These are phyloP conservation scores for Emericellopsis atlantica DNA, from an alignment of 2,329 filamentous ascomycete species.

Conservation along the genomic window DNA sequence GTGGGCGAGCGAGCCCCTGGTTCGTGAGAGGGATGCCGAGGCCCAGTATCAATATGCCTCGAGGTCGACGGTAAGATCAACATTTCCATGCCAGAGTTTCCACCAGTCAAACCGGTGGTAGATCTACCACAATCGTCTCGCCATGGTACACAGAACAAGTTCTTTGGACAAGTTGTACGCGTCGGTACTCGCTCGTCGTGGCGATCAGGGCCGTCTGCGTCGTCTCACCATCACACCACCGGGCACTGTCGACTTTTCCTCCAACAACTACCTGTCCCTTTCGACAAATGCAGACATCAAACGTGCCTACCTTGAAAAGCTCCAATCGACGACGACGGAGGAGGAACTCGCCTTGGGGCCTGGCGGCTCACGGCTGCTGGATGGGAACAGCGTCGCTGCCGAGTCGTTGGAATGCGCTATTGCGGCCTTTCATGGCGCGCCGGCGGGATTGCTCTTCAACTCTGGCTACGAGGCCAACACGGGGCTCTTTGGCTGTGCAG, in stretches of 20 bases:
- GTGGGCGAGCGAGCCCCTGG: too few relatives aligned
- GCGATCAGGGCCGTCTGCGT: constrained; percentile 19
- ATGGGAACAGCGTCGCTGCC: constrained; percentile 33
- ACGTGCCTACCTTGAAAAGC: constrained; percentile 45
- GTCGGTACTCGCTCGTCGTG: constrained; percentile 13
- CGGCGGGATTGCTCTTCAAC: constrained; percentile 36
- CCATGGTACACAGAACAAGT: constrained; percentile 2
- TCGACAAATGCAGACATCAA: constrained; percentile 38
- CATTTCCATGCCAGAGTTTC: too few relatives aligned
- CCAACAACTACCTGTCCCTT: constrained; percentile 71
- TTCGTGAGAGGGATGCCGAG: too few relatives aligned
- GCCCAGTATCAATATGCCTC: too few relatives aligned
- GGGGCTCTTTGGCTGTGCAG: constrained; percentile 47
- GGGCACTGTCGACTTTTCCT: constrained; percentile 63
- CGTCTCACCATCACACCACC: constrained; percentile 45
- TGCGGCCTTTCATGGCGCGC: constrained; percentile 31
- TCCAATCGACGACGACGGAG: not conserved
- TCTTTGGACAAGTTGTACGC: constrained; percentile 14
- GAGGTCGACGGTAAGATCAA: too few relatives aligned
- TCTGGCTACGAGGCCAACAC: constrained; percentile 56
- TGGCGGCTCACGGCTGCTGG: constrained; percentile 38
- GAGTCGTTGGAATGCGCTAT: constrained; percentile 32
- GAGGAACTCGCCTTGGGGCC: constrained; percentile 25
- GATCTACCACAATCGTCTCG: not conserved
- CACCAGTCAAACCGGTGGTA: too few relatives aligned